These are phyloP conservation scores for Hura crepitans DNA, from an alignment of 441 rosid species.

Conservation along the genomic window DNA sequence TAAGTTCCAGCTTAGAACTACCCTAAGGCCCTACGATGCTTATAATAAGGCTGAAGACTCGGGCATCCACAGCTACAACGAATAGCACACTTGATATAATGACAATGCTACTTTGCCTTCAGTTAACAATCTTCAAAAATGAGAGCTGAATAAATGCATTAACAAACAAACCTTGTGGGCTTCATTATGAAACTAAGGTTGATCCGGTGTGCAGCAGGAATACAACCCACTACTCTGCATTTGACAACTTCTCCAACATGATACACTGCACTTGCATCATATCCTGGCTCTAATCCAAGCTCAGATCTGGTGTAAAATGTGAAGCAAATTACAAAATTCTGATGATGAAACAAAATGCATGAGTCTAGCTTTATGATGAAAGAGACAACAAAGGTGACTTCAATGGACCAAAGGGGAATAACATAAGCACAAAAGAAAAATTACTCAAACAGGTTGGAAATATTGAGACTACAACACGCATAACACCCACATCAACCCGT, in stretches of 20 bases:
- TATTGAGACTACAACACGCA: background rate
- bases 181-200: slow-evolving; percentile 84
- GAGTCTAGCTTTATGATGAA: background rate
- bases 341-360: slow-evolving; percentile 12
- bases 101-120: background rate
- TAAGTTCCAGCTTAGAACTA: background rate
- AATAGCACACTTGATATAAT: background rate
- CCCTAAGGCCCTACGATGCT: background rate
- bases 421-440: slow-evolving; percentile 1
- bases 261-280: slow-evolving; percentile 61
- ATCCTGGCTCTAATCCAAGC: slow-evolving; percentile 84
- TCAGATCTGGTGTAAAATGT: slow-evolving; percentile 60
- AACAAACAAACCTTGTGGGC: slow-evolving; percentile 59
- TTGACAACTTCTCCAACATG: slow-evolving; percentile 94
- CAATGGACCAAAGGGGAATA: background rate
- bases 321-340: no score
- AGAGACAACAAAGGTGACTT: slow-evolving; percentile 8
- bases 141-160: slow-evolving; percentile 14
- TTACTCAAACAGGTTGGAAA: background rate
- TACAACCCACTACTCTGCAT: slow-evolving; percentile 75
- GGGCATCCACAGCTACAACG: background rate
- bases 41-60: background rate
- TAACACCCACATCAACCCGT: background rate
- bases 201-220: slow-evolving; percentile 63
- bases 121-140: background rate